A percentile compares a stretch with the other conserved stretches of the same genome.
phyloP scores from a whole-genome alignment of 352 stramenopile genomes.

The Phytophthora europaea region DNA sequence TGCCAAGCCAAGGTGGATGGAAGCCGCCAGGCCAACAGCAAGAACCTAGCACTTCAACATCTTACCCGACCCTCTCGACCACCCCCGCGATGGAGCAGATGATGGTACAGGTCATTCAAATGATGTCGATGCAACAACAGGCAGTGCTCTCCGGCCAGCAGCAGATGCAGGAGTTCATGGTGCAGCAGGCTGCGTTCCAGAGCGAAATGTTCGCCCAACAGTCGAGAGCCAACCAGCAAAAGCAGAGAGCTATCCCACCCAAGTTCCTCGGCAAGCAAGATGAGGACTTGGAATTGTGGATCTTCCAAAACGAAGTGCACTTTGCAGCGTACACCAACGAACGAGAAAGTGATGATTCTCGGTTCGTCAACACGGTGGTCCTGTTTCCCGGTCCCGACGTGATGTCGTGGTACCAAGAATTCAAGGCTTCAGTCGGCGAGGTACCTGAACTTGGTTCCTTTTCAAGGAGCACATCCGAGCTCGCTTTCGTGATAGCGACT shows the following conservation, averaged over 20 bases:
- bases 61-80: too few relatives aligned
- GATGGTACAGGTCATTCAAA: too few relatives aligned
- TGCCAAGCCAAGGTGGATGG: too few relatives aligned
- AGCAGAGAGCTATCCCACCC: constrained; percentile 13
- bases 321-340: constrained; percentile 4
- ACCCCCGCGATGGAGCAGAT: too few relatives aligned
- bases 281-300: constrained; percentile 25
- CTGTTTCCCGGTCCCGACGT: constrained; percentile 15
- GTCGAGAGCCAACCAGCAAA: constrained; percentile 23
- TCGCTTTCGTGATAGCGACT: background rate
- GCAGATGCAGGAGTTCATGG: constrained; percentile 17
- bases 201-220: constrained; percentile 17
- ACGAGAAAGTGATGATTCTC: constrained; percentile 2
- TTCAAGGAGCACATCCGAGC: constrained; percentile 19
- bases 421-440: constrained; percentile 14
- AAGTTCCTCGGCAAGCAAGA: constrained; percentile 15
- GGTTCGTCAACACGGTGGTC: constrained; percentile 16
- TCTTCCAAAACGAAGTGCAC: constrained; percentile 22
- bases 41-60: too few relatives aligned
- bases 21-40: too few relatives aligned
- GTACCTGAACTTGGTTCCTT: constrained; percentile 8
- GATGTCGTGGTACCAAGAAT: constrained; percentile 26
- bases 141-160: background rate
- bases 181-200: constrained; percentile 19
- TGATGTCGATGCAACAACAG: too few relatives aligned